Base-by-base conservation (phyloP, 768 basidiomycete genomes). In the Holtermannia corniformis region DNA sequence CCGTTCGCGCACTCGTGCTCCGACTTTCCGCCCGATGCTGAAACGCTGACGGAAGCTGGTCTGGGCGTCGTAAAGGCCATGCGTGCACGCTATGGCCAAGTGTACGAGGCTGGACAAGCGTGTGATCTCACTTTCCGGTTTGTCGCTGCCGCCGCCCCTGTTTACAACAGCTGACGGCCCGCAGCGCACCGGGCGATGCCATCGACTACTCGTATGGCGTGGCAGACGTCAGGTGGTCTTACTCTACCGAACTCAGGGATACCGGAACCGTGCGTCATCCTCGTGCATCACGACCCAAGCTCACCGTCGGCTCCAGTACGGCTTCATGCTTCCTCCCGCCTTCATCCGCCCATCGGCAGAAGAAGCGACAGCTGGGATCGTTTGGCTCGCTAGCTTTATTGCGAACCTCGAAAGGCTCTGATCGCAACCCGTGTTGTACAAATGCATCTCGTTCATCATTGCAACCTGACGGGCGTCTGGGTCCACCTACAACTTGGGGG, bases 341-440 rank as follows among this genome's bases (percentile, higher is more conserved):
- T 81, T 80, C 79, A 88, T 91, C 57, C 75, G 83, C 5, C 84
- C 87, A 0, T 82, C 85, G 2, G 87, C 85, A 0, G 84, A 86
- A 70, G 88, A 91, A 72, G 81, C 82, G 3, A 75, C 76, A 16
- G 77, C 74, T 22, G 80, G 87, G 73, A 60, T 89, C 24, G 72
- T 78, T 21, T 86, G 83, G 60, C 73, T 91, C 4, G 80, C 82
- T 1, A 74, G 77, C 42, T 90, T 88, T 65, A 81, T 88, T 47
- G 22, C 26, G 47, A 47, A 14, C n/a, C n/a, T 47, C 26, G 23
- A 28, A 27, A 7, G n/a, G 7, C 22, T 22, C 19, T 44, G 19
- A 44, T 44, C 20, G 14, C 11, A 10, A 5, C 11, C 46, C 23
- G 7, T 23, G 16, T 16, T 23, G 16, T n/a, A 47, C 10, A 47